Percentiles rank a stretch among this genome's conserved stretches.
Conservation (phyloP, 2,329 filamentous ascomycete genomes). For the Penicillium sp. region DNA sequence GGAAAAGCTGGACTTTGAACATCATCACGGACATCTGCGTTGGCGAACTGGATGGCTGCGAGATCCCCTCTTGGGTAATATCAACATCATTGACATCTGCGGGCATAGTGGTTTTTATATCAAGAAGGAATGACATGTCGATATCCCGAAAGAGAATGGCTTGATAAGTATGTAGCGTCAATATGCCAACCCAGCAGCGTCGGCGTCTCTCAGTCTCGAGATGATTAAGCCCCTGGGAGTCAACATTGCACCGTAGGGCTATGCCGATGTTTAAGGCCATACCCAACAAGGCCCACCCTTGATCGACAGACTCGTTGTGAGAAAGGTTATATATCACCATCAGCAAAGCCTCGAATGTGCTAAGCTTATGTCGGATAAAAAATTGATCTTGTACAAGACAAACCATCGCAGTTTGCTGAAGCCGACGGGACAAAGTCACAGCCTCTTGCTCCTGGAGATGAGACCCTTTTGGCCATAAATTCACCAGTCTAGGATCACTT, state of each 20-base stretch:
- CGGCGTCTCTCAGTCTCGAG: slow-evolving; percentile 29
- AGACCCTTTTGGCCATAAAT: slow-evolving; percentile 13
- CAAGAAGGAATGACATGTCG: slow-evolving; percentile 24
- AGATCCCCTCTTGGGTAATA: slow-evolving; percentile 12
- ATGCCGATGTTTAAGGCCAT: slow-evolving; percentile 32
- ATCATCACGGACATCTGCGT: slow-evolving; percentile 36
- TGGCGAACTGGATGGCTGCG: slow-evolving; percentile 14
- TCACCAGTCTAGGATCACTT: slow-evolving; percentile 18
- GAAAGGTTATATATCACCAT: slow-evolving; percentile 31
- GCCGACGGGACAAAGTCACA: slow-evolving; percentile 1
- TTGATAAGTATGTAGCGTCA: slow-evolving; percentile 35
- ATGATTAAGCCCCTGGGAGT: slow-evolving; percentile 14
- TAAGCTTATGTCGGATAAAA: slow-evolving; percentile 28
- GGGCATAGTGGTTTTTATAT: slow-evolving; percentile 21
- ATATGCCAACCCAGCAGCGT: slow-evolving; percentile 33
- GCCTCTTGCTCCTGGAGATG: neutral
- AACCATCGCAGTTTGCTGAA: slow-evolving; percentile 23
- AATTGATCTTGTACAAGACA: slow-evolving; percentile 32
- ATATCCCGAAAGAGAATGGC: slow-evolving; percentile 26
- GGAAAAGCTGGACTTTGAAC: slow-evolving; percentile 30
- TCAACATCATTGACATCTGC: slow-evolving; percentile 28
- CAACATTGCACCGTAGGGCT: slow-evolving; percentile 30
- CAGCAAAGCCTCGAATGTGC: slow-evolving; percentile 32
- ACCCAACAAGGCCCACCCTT: slow-evolving; percentile 31
- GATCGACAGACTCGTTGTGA: slow-evolving; percentile 27